Evolutionary conservation across 2,329 filamentous ascomycete genomes (phyloP).

Genomic region (Diaporthe sp.): DNA sequence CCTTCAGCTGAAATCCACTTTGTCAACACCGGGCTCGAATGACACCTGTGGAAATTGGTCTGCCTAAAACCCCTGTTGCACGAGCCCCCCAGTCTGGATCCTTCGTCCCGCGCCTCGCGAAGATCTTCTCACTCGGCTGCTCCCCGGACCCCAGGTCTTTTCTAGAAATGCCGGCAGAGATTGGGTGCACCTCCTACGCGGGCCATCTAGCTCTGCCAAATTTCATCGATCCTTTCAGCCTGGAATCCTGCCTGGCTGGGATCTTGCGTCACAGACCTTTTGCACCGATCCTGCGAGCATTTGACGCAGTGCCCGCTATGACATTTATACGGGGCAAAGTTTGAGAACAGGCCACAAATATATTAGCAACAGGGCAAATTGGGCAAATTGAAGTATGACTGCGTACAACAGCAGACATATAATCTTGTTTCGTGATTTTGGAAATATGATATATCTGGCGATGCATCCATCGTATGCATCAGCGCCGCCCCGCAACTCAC

Average conservation of each 20-base stretch:
- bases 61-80: slow-evolving; percentile 27
- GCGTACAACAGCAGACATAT: neutral
- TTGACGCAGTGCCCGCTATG: neutral
- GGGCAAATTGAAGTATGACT: neutral
- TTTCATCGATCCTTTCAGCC: slow-evolving; percentile 21
- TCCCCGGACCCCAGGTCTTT: neutral
- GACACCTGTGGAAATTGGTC: slow-evolving; percentile 17
- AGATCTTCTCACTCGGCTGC: slow-evolving; percentile 16
- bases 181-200: neutral
- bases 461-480: neutral
- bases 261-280: neutral
- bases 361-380: neutral
- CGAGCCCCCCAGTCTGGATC: slow-evolving; percentile 13
- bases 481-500: neutral
- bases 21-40: slow-evolving; percentile 5
- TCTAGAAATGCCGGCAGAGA: neutral
- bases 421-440: neutral
- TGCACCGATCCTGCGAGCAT: neutral
- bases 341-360: neutral
- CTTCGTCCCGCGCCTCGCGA: slow-evolving; percentile 27
- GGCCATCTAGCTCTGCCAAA: neutral
- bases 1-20: slow-evolving; percentile 23
- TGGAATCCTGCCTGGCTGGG: neutral
- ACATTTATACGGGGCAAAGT: neutral
- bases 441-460: neutral